phyloP scores from a whole-genome alignment of 768 basidiomycete genomes.

The Collybiopsis luxurians region DNA sequence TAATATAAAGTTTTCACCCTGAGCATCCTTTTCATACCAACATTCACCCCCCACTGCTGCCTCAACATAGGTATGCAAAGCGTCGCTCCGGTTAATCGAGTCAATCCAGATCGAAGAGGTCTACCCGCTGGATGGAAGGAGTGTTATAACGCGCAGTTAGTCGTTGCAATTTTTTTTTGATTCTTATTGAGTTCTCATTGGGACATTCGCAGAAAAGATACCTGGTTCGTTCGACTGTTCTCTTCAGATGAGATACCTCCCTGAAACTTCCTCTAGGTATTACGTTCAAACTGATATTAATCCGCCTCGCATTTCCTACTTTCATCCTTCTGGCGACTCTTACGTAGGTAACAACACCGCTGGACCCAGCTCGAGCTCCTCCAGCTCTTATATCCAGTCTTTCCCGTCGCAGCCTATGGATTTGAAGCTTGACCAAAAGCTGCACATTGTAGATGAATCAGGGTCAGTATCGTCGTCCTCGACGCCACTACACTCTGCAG shows the following conservation, averaged over 20 bases:
- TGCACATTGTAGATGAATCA: neutral
- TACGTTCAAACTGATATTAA: constrained; percentile 29
- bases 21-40: too few relatives aligned
- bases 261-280: constrained; percentile 21
- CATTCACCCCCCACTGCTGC: neutral
- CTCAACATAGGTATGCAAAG: neutral
- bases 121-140: neutral
- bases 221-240: neutral
- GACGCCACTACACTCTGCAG: neutral
- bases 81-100: neutral
- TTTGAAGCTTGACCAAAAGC: neutral
- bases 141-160: neutral
- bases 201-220: constrained; percentile 4
- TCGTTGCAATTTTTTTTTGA: neutral
- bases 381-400: neutral
- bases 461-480: neutral
- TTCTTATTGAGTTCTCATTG: too few relatives aligned
- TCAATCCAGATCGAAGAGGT: neutral
- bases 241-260: neutral
- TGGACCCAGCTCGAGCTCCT: neutral
- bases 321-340: constrained; percentile 22
- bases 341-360: neutral
- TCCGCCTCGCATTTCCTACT: constrained; percentile 32
- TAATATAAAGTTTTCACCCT: too few relatives aligned
- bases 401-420: neutral